A percentile compares a stretch with the other conserved stretches of the same genome.
Evolutionary conservation across 768 basidiomycete species (phyloP).

Genomic region (Suillus alpinus): DNA sequence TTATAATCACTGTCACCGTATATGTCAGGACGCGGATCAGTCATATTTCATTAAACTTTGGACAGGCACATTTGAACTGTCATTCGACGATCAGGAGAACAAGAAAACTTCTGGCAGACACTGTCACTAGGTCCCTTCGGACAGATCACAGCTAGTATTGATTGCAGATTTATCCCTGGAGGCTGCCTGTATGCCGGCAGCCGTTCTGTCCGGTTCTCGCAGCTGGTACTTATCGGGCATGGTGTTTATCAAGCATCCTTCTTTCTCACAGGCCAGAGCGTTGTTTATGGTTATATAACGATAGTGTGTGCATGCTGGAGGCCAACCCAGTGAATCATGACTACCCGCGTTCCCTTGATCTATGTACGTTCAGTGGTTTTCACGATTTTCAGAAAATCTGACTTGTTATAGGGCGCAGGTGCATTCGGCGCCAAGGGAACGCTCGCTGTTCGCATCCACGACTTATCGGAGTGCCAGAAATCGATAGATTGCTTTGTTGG

Average conservation of each 20-base stretch:
- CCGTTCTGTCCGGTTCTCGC: neutral
- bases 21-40: neutral
- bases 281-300: neutral
- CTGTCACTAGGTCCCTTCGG: neutral
- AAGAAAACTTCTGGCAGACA: neutral
- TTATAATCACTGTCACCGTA: neutral
- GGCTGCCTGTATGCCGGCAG: neutral
- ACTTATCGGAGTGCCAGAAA: conserved; percentile 7
- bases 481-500: conserved; percentile 4
- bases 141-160: too few relatives aligned
- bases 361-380: neutral
- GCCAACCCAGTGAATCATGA: neutral
- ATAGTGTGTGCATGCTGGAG: neutral
- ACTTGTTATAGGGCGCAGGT: neutral
- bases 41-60: neutral
- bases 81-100: neutral
- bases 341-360: conserved; percentile 2
- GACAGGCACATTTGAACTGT: neutral
- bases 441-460: conserved; percentile 2
- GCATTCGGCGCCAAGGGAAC: neutral
- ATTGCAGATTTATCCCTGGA: neutral
- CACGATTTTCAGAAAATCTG: neutral
- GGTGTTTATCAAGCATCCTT: neutral
- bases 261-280: neutral
- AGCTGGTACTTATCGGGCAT: neutral